Evolutionary conservation across 148 eudicot genomes (phyloP), one percentile per base, ranked within the genome.

Genomic region (Rheum nobile): DNA sequence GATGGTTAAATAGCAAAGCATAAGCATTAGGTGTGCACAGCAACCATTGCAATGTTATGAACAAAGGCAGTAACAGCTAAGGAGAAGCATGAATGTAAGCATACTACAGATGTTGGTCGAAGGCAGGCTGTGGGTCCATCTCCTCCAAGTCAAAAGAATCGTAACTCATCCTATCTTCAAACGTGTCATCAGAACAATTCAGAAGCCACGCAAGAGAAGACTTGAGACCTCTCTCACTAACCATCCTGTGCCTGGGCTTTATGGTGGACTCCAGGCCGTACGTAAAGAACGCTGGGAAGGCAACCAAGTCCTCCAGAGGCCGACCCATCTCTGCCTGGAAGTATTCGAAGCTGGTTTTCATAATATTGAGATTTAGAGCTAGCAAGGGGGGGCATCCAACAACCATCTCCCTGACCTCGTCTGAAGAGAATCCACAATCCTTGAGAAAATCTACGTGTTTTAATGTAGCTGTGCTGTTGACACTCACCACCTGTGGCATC

Each of bases 131-230:
- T 37, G 74, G 80, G 72, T 91, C 97, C 84, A 84, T 86, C 86
- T 90, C 99, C 76, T 91, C 97, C 84, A 95, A 48, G 68, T 90
- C 91, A 54, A 92, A 86, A 28, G 87, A 87, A 41, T 96, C 99
- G 80, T 92, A 92, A 71, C 81, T 81, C 94, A 96, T 89, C 54
- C 97, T 79, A 55, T 85, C 91, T 55, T 88, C 83, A 79, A 96
- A 96, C 83, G 89, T 92, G 71, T 90, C 92, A 73, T 92, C 96
- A 5, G 94, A 85, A 61, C 99, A 96, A 80, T 89, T 96, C 24
- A 96, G 90, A 61, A 96, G 88, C 99, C 97, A 92, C 2, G 91
- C 85, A 32, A 96, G 96, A 44, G 99, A 96, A 69, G 92, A 90
- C 79, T 86, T 88, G 73, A 92, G 78, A 71, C 88, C 90, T 73